Evolutionary conservation across 2,329 filamentous ascomycete species (phyloP).

Genomic region (Colletotrichum sidae): DNA sequence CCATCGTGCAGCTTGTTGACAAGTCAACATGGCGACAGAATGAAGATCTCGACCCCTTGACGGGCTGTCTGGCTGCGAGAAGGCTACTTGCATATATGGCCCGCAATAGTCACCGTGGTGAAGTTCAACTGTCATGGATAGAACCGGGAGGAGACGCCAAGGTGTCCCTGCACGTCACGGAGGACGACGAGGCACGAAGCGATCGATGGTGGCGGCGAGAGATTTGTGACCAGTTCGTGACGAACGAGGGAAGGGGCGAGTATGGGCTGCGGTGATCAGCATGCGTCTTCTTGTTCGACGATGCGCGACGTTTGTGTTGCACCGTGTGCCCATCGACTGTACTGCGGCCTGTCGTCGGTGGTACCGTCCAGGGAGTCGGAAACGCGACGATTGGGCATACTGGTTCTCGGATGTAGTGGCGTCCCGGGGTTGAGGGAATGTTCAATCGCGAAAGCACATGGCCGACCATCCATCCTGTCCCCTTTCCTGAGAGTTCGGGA

Average conservation of each 20-base stretch:
- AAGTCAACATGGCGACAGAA: too few species aligned
- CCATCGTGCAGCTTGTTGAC: too few species aligned
- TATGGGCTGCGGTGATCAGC: constrained; percentile 11
- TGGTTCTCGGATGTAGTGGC: constrained; percentile 6
- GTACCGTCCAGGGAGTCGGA: constrained; percentile 34
- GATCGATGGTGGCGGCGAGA: constrained; percentile 2
- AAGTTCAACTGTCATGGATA: constrained; percentile 29
- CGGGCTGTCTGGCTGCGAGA: constrained; percentile 13
- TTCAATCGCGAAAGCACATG: constrained; percentile 14
- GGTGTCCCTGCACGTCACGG: constrained; percentile 25
- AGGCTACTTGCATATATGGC: constrained; percentile 28
- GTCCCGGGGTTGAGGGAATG: constrained; percentile 3
- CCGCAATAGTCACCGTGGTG: constrained; percentile 8
- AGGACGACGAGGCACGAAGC: constrained; percentile 13
- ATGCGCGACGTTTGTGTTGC: constrained; percentile 44
- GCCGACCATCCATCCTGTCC: constrained; percentile 2
- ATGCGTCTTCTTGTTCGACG: constrained; percentile 37
- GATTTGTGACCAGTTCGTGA: constrained; percentile 8
- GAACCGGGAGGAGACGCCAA: constrained; percentile 23
- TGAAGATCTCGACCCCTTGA: background rate
- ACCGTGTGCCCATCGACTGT: constrained; percentile 39
- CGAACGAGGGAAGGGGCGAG: constrained; percentile 7
- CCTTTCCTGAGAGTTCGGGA: background rate
- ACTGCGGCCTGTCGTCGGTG: constrained; percentile 36
- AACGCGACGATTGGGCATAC: constrained; percentile 20